Evolutionary conservation across 2,329 filamentous ascomycete genomes (phyloP), one percentile per base, ranked within the genome.

Genomic region (Verticillium zaregamsianum): DNA sequence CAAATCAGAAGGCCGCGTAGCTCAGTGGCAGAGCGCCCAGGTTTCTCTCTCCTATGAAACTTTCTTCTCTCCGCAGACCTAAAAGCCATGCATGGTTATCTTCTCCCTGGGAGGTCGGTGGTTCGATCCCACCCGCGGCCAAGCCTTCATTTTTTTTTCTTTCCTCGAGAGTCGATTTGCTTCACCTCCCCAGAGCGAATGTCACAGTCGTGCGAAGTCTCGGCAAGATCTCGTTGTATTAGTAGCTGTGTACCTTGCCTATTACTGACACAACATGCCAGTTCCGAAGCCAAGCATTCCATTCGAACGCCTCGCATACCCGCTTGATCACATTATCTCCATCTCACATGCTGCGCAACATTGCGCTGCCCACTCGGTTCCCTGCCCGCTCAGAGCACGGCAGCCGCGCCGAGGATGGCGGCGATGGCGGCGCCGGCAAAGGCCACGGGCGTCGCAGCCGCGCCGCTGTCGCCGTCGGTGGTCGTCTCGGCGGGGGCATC

Each of bases 401-500:
- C 45, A 65, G 73, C 74, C 61, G 70, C 71, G 33, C 71, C 73
- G 40, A 74, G 25, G 17, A 73, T 60, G 54, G 73, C 73, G 20
- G 73, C 68, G 9, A 75, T 33, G 11, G 68, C 66, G 17, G 45
- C 45, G 39, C 57, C 57, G 25, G 71, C 72, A n/a, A 67, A 65
- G 40, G 67, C 69, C 39, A 70, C 71, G 49, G 64, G 72, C 20
- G 64, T 65, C n/a, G 65, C 49, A n/a, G 68, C 67, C 23, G 67
- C 69, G 33, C 63, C 66, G 54, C 60, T 62, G 15, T 65, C 61
- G 31, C 56, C 55, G 15, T 59, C 64, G 39, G 59, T 61, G 20
- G 59, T 35, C 17, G 12, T 25, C 55, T 59, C 52, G 28, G 23
- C 45, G 12, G 45, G n/a, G 45, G n/a, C n/a, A 23, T 23, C 20